Percentiles rank a stretch among this genome's conserved stretches.
Conservation (phyloP, 1,284 basidiomycete genomes). For the Grifola frondosa region DNA sequence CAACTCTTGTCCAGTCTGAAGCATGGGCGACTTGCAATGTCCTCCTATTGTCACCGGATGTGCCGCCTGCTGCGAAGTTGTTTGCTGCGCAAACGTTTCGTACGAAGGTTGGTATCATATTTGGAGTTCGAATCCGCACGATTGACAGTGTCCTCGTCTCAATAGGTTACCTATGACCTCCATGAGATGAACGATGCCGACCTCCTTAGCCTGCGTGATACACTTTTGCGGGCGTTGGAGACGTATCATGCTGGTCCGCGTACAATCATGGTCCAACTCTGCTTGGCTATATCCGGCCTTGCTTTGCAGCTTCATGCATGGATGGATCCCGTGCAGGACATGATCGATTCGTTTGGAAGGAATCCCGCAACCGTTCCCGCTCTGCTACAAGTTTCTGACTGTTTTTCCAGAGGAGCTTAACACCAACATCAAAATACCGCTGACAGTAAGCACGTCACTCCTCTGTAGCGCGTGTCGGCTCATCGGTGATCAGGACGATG, state of each 20-base stretch:
- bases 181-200: constrained; percentile 78
- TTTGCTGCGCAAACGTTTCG: constrained; percentile 98
- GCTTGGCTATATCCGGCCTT: constrained; percentile 86
- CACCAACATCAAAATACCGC: constrained; percentile 84
- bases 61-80: constrained; percentile 80
- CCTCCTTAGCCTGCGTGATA: constrained; percentile 82
- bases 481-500: constrained; percentile 64
- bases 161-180: constrained; percentile 93
- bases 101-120: constrained; percentile 81
- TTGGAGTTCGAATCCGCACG: not conserved
- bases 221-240: constrained; percentile 77
- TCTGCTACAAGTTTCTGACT: constrained; percentile 88
- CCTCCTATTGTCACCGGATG: constrained; percentile 80
- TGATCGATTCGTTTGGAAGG: constrained; percentile 87
- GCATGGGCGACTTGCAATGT: constrained; percentile 96
- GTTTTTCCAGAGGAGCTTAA: constrained; percentile 90
- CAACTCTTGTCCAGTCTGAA: constrained; percentile 64
- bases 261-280: constrained; percentile 88
- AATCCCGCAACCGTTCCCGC: constrained; percentile 83
- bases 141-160: constrained; percentile 4
- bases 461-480: not conserved
- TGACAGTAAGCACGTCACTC: constrained; percentile 66
- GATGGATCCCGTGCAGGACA: constrained; percentile 76
- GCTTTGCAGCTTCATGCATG: constrained; percentile 92
- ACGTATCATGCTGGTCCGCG: constrained; percentile 75